These are phyloP conservation scores for Hyaloperonospora arabidopsidis DNA, from an alignment of 352 stramenopile species.

Conservation along the genomic window DNA sequence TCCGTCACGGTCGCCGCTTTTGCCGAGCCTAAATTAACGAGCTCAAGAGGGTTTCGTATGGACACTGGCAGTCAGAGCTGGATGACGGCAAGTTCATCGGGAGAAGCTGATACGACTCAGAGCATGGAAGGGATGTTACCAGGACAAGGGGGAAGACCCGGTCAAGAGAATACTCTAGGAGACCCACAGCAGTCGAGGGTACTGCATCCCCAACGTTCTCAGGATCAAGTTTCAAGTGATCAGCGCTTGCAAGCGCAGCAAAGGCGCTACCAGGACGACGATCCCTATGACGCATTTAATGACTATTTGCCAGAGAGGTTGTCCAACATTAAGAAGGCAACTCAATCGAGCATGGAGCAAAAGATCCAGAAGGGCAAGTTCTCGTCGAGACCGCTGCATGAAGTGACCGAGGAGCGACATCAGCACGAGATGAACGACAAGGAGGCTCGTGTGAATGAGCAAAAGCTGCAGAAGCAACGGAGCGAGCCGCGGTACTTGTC, in stretches of 20 bases:
- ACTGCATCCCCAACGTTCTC: constrained; percentile 1
- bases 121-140: constrained; percentile 22
- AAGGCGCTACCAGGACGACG: constrained; percentile 15
- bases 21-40: constrained; percentile 22
- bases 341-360: constrained; percentile 31
- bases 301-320: constrained; percentile 53
- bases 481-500: constrained; percentile 27
- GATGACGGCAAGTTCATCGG: constrained; percentile 37
- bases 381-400: constrained; percentile 20
- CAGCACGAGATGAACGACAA: constrained; percentile 10
- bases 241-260: constrained; percentile 11
- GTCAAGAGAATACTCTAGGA: constrained; percentile 5
- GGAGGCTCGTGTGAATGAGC: constrained; percentile 12
- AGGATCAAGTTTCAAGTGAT: constrained; percentile 4
- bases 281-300: constrained; percentile 69
- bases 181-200: constrained; percentile 8
- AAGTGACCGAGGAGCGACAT: constrained; percentile 19
- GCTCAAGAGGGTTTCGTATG: constrained; percentile 21
- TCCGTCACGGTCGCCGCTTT: constrained; percentile 60
- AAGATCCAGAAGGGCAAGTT: constrained; percentile 36
- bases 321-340: constrained; percentile 37
- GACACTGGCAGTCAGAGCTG: constrained; percentile 42
- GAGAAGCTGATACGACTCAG: constrained; percentile 28
- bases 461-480: constrained; percentile 27
- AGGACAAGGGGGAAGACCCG: neutral